Evolutionary conservation across 345 rosid genomes (phyloP).

Genomic region (Excoecaria cochinchinensis): DNA sequence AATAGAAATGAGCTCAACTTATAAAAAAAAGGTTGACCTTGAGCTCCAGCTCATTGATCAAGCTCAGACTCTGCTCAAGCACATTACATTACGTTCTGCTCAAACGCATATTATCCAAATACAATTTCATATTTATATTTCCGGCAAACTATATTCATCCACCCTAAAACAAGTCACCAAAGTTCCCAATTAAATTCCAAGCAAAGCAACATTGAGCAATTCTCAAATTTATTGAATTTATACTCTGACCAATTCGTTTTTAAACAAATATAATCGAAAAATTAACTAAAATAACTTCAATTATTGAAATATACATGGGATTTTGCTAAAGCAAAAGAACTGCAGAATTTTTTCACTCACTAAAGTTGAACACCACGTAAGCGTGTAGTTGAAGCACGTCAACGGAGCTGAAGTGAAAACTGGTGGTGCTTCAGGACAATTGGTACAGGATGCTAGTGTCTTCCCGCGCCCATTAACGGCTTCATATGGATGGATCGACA

Average conservation of each 20-base stretch:
- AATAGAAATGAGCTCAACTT: background rate
- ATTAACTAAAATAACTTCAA: background rate
- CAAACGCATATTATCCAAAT: no score
- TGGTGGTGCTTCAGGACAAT: no score
- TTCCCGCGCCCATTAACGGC: background rate
- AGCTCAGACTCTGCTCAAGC: no score
- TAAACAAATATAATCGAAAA: background rate
- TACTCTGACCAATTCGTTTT: background rate
- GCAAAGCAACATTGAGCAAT: background rate
- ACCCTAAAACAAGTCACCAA: background rate
- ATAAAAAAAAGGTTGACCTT: no score
- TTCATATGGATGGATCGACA: background rate
- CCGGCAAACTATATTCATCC: background rate
- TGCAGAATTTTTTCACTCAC: background rate
- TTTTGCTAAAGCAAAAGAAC: background rate
- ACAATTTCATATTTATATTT: background rate
- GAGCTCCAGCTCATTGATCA: no score
- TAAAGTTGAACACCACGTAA: background rate
- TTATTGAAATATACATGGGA: background rate
- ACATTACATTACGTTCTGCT: background rate
- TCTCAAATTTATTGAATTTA: background rate
- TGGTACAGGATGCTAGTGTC: background rate
- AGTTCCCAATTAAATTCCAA: background rate
- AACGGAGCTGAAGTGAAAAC: background rate
- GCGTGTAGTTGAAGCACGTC: background rate